Conservation (phyloP, 2,329 filamentous ascomycete genomes). For the Cladosporium sp. region DNA sequence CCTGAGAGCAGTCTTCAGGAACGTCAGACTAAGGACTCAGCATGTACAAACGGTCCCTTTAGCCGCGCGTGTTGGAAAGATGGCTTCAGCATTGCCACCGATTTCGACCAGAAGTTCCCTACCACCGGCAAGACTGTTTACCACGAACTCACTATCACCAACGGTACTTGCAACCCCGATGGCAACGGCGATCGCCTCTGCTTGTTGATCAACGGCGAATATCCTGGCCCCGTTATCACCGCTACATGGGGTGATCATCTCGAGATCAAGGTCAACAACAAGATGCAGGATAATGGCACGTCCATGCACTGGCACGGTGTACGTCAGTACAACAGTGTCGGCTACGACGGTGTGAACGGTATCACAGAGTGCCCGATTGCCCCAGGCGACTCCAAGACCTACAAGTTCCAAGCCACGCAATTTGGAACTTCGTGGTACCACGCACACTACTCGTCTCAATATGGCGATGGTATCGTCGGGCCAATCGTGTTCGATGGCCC, state of each 20-base stretch:
- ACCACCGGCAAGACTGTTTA: slow-evolving; percentile 32
- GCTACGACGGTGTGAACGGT: slow-evolving; percentile 55
- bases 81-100: slow-evolving; percentile 37
- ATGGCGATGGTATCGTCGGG: slow-evolving; percentile 57
- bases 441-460: slow-evolving; percentile 53
- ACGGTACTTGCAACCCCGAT: slow-evolving; percentile 44
- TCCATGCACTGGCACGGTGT: slow-evolving; percentile 62
- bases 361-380: slow-evolving; percentile 45
- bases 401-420: slow-evolving; percentile 53
- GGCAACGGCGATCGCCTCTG: slow-evolving; percentile 29
- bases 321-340: slow-evolving; percentile 52
- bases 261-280: slow-evolving; percentile 46
- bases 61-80: slow-evolving; percentile 37
- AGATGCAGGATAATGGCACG: slow-evolving; percentile 53
- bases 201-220: slow-evolving; percentile 57
- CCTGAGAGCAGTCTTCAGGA: slow-evolving; percentile 1
- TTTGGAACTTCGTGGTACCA: slow-evolving; percentile 51
- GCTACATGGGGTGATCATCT: slow-evolving; percentile 46
- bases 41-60: slow-evolving; percentile 34
- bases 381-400: slow-evolving; percentile 51
- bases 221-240: slow-evolving; percentile 61
- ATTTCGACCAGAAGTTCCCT: slow-evolving; percentile 38
- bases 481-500: slow-evolving; percentile 61
- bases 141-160: slow-evolving; percentile 33
- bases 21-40: slow-evolving; percentile 18